A percentile compares a stretch with the other conserved stretches of the same genome.
Conservation (phyloP, 2,329 filamentous ascomycete genomes). For the Epichloe glyceriae region DNA sequence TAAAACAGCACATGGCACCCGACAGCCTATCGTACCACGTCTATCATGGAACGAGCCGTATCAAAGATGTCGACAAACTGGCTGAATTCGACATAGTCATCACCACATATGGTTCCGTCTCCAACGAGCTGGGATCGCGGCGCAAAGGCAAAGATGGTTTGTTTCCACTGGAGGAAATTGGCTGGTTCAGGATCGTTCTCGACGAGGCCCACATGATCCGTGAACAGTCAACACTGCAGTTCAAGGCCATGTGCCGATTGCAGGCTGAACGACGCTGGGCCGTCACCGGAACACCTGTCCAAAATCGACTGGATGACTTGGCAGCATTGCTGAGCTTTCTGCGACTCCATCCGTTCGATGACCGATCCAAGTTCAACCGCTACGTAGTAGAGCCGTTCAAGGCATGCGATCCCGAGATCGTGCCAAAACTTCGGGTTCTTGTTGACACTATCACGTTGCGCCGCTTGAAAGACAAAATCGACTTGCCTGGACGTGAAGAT, state of each 20-base stretch:
- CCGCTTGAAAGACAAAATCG: slow-evolving; percentile 80
- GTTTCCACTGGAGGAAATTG: slow-evolving; percentile 61
- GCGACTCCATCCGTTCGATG: slow-evolving; percentile 72
- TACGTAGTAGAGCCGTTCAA: slow-evolving; percentile 82
- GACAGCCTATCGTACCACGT: slow-evolving; percentile 59
- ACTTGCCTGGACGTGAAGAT: slow-evolving; percentile 64
- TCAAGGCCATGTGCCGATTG: slow-evolving; percentile 70
- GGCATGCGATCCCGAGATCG: slow-evolving; percentile 66
- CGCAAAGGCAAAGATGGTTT: slow-evolving; percentile 44
- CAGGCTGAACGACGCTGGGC: slow-evolving; percentile 81
- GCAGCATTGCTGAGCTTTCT: slow-evolving; percentile 79
- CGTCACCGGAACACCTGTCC: slow-evolving; percentile 91
- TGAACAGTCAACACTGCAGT: slow-evolving; percentile 68
- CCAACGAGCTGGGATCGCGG: slow-evolving; percentile 60
- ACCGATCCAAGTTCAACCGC: slow-evolving; percentile 59
- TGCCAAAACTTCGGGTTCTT: slow-evolving; percentile 74
- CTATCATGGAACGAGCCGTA: slow-evolving; percentile 73
- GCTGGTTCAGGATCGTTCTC: slow-evolving; percentile 87
- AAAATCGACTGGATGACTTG: slow-evolving; percentile 85
- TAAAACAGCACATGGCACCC: slow-evolving; percentile 63
- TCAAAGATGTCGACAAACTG: slow-evolving; percentile 54
- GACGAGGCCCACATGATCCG: slow-evolving; percentile 95
- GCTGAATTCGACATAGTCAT: slow-evolving; percentile 71
- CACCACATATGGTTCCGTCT: slow-evolving; percentile 83
- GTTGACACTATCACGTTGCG: slow-evolving; percentile 92